Conservation (phyloP, 176 grass and related monocot species). For the Eragrostis curvula region DNA sequence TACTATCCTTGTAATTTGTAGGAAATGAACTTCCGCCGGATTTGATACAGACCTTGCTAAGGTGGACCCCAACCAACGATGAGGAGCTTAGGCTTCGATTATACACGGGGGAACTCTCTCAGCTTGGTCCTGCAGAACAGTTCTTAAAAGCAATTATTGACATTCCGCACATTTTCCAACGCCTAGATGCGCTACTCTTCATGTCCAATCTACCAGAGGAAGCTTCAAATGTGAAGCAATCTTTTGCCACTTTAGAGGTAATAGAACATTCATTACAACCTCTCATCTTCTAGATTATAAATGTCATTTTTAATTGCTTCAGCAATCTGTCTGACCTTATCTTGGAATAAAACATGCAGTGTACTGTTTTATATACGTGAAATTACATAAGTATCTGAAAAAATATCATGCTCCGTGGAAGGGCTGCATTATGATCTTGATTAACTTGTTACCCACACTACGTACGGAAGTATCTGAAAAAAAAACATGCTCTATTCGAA, state of each 20-base stretch:
- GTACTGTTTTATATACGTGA: too few relatives aligned
- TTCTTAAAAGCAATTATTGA: constrained; percentile 75
- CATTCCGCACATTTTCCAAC: constrained; percentile 70
- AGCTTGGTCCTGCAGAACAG: constrained; percentile 81
- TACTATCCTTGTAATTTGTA: constrained; percentile 46
- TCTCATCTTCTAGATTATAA: constrained; percentile 12
- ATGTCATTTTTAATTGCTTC: too few relatives aligned
- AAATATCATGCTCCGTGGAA: too few relatives aligned
- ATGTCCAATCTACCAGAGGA: constrained; percentile 76
- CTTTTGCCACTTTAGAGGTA: constrained; percentile 87
- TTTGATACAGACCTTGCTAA: constrained; percentile 79
- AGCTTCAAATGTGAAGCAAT: constrained; percentile 62
- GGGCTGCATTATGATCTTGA: neutral
- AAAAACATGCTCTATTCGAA: neutral
- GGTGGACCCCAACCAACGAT: constrained; percentile 77
- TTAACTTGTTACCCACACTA: neutral
- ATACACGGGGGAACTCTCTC: constrained; percentile 66
- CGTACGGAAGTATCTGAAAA: neutral
- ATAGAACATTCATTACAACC: constrained; percentile 4
- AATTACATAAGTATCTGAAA: too few relatives aligned
- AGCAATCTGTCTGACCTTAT: too few relatives aligned
- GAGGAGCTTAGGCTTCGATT: constrained; percentile 85
- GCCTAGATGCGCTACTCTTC: constrained; percentile 80
- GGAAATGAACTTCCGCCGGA: constrained; percentile 78
- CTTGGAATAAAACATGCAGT: too few relatives aligned